phyloP scores from a whole-genome alignment of 2,329 filamentous ascomycete genomes.

The Sclerotiophoma versabilis region DNA sequence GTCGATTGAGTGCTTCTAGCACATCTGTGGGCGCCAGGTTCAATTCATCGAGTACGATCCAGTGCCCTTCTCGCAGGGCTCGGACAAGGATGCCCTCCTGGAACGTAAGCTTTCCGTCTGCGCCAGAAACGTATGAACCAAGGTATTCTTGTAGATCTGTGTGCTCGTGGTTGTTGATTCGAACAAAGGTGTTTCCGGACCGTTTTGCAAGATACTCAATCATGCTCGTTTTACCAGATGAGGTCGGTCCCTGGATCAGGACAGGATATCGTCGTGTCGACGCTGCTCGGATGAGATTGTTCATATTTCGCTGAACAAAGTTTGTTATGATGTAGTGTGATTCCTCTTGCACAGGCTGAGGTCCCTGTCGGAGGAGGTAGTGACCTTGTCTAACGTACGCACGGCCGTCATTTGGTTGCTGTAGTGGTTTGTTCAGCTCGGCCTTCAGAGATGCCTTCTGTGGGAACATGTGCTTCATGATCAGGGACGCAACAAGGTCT shows the following conservation, averaged over 20 bases:
- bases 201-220: constrained; percentile 97
- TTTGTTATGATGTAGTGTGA: constrained; percentile 95
- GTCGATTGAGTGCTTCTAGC: constrained; percentile 90
- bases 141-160: constrained; percentile 98
- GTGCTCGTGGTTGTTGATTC: constrained; percentile 99
- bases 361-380: constrained; percentile 88
- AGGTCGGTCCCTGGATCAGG: constrained; percentile 94
- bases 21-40: constrained; percentile 98
- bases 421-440: constrained; percentile 79
- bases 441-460: constrained; percentile 73
- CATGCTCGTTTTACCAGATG: constrained; percentile 98
- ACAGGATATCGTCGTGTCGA: constrained; percentile 93
- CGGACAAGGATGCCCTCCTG: constrained; percentile 94
- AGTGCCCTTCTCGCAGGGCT: constrained; percentile 89
- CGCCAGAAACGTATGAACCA: constrained; percentile 87
- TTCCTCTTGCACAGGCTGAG: constrained; percentile 70
- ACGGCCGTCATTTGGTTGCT: constrained; percentile 76
- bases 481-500: constrained; percentile 76
- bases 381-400: constrained; percentile 85
- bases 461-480: constrained; percentile 80
- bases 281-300: constrained; percentile 91
- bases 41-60: constrained; percentile 97
- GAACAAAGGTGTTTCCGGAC: constrained; percentile 94
- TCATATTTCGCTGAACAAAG: constrained; percentile 91
- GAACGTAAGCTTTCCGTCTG: constrained; percentile 84